Conservation (phyloP, 176 grass and related monocot genomes). For the Secale cereale region DNA sequence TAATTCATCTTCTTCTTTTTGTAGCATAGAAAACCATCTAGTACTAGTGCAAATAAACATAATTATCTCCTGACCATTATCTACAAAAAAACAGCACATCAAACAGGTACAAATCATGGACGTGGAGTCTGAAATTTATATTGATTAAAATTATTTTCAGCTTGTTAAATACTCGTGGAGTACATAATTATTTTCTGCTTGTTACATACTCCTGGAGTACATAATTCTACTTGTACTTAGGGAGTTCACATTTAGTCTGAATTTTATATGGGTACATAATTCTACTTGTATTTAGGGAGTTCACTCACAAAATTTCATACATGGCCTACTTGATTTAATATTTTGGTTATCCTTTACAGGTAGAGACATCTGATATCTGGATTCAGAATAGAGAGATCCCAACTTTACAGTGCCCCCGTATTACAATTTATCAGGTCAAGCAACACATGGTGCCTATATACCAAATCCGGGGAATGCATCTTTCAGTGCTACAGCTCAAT, state of each 20-base stretch:
- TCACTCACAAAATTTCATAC: not conserved
- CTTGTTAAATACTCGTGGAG: no score
- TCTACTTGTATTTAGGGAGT: not conserved
- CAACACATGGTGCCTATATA: constrained; percentile 29
- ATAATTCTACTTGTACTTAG: no score
- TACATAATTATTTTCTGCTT: no score
- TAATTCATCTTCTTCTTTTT: no score
- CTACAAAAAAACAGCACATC: no score
- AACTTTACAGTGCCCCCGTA: no score
- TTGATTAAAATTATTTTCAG: no score
- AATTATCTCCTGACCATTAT: no score
- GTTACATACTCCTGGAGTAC: no score
- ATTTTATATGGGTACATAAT: not conserved
- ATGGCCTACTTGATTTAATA: not conserved
- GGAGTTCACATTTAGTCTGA: no score
- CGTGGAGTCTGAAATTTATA: not conserved
- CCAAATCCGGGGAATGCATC: constrained; percentile 51
- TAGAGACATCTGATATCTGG: constrained; percentile 75
- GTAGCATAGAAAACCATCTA: no score
- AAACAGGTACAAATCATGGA: constrained; percentile 44
- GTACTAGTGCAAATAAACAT: no score
- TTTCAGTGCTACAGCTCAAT: constrained; percentile 52
- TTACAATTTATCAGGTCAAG: constrained; percentile 41
- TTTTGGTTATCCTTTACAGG: constrained; percentile 28
- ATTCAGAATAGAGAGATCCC: constrained; percentile 65